These are phyloP conservation scores for Diaporthe sp. DNA, from an alignment of 2,329 filamentous ascomycete genomes.

Conservation along the genomic window DNA sequence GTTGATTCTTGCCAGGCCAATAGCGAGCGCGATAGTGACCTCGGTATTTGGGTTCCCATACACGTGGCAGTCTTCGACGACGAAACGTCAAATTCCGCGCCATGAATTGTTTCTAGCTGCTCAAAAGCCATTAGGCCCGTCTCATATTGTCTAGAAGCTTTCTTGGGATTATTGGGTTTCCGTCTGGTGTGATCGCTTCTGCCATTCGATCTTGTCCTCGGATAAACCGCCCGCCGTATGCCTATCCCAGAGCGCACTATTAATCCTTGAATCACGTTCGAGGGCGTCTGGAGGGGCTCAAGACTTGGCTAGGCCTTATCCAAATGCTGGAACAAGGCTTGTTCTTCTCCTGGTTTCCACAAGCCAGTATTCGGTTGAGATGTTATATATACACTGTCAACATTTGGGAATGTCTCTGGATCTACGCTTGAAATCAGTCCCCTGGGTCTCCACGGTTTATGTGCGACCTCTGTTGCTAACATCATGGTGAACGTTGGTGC, in stretches of 20 bases:
- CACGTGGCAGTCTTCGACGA: not conserved
- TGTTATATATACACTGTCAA: not conserved
- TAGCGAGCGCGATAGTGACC: not conserved
- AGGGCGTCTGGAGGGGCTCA: not conserved
- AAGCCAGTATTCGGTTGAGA: not conserved
- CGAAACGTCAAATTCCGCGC: slow-evolving; percentile 10
- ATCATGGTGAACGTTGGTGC: not conserved
- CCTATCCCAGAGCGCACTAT: not conserved
- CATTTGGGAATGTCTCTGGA: not conserved
- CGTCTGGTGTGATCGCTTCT: slow-evolving; percentile 9
- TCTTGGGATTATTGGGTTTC: not conserved
- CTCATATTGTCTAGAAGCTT: slow-evolving; percentile 17
- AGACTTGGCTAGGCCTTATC: not conserved
- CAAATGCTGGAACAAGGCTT: not conserved
- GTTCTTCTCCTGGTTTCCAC: not conserved
- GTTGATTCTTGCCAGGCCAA: not conserved
- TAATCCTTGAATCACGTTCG: slow-evolving; percentile 17
- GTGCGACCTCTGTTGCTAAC: not conserved
- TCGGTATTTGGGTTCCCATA: not conserved
- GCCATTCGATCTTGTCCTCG: slow-evolving; percentile 10
- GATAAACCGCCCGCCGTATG: not conserved
- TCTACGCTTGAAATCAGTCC: not conserved
- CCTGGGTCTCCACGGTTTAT: not conserved
- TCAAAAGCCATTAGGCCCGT: slow-evolving; percentile 3
- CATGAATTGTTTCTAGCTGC: not conserved